Conservation (phyloP, 1,284 basidiomycete genomes). For the Apiotrichum siamense region DNA sequence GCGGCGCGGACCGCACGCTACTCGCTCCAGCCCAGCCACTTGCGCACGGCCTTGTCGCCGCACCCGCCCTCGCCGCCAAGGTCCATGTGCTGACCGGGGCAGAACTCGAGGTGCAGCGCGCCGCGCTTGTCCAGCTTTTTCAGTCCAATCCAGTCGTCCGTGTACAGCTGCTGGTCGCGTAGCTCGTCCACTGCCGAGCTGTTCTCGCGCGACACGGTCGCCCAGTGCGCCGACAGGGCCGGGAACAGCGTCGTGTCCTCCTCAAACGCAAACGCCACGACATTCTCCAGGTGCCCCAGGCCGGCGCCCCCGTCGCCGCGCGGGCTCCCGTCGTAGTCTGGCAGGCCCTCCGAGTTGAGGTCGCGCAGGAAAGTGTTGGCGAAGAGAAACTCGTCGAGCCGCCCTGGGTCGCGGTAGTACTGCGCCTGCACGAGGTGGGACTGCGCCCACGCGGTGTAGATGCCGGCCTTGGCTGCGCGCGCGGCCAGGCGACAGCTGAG, state of each 20-base stretch:
- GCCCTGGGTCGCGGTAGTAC: conserved; percentile 83
- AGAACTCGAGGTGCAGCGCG: conserved; percentile 59
- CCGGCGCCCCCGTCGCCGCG: conserved; percentile 28
- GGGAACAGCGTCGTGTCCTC: conserved; percentile 43
- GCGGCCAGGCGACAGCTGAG: conserved; percentile 67
- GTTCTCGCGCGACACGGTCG: conserved; percentile 34
- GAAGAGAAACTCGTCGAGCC: conserved; percentile 63
- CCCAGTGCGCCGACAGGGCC: conserved; percentile 43
- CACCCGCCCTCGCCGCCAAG: conserved; percentile 58
- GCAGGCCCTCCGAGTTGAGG: conserved; percentile 34
- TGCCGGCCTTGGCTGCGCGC: conserved; percentile 62
- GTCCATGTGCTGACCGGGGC: conserved; percentile 80
- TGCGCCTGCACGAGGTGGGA: conserved; percentile 80
- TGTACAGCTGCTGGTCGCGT: conserved; percentile 68
- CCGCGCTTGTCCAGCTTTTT: conserved; percentile 65
- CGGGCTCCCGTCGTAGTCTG: conserved; percentile 8
- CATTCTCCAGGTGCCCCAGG: conserved; percentile 37
- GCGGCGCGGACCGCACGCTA: neutral
- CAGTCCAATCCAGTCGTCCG: conserved; percentile 83
- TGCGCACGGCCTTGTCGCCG: conserved; percentile 42
- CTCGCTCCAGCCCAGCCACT: conserved; percentile 41
- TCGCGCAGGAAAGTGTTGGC: conserved; percentile 54
- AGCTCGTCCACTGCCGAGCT: conserved; percentile 61
- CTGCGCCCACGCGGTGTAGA: conserved; percentile 80
- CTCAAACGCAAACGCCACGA: conserved; percentile 48